A percentile compares a stretch with the other conserved stretches of the same genome.
These are phyloP conservation scores for Kalanchoe fedtschenkoi DNA, from an alignment of 164 flowering plant genomes.

Conservation along the genomic window DNA sequence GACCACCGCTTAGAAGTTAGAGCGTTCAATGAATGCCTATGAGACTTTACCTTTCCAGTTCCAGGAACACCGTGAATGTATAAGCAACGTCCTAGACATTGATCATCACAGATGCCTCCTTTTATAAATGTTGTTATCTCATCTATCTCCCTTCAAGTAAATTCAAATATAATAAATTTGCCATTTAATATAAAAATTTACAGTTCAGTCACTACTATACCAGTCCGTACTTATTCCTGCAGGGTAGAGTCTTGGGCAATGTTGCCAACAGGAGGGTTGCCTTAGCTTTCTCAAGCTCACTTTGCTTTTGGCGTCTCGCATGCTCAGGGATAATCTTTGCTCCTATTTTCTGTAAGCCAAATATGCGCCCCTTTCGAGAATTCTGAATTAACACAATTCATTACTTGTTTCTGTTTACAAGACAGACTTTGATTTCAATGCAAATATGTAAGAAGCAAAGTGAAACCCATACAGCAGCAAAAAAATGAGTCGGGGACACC, in stretches of 20 bases:
- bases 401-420: background rate
- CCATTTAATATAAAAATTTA: conserved; percentile 62
- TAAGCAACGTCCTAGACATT: conserved; percentile 88
- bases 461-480: conserved; percentile 66
- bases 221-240: conserved; percentile 68
- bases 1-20: background rate
- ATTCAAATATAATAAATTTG: conserved; percentile 30
- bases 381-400: conserved; percentile 34
- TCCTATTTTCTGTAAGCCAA: conserved; percentile 86
- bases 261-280: conserved; percentile 67
- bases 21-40: background rate
- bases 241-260: conserved; percentile 76
- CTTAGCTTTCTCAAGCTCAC: conserved; percentile 85
- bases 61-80: conserved; percentile 99
- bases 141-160: conserved; percentile 70
- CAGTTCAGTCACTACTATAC: background rate
- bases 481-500: conserved; percentile 24
- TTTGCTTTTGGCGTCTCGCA: conserved; percentile 68
- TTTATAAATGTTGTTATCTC: conserved; percentile 78
- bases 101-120: conserved; percentile 72
- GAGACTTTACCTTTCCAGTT: conserved; percentile 76
- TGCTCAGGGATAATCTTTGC: conserved; percentile 77
- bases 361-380: conserved; percentile 55
- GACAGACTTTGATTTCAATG: background rate
- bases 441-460: background rate